A percentile compares a stretch with the other conserved stretches of the same genome.
phyloP scores from a whole-genome alignment of 2,329 filamentous ascomycete genomes.

The Fusarium virguliforme region DNA sequence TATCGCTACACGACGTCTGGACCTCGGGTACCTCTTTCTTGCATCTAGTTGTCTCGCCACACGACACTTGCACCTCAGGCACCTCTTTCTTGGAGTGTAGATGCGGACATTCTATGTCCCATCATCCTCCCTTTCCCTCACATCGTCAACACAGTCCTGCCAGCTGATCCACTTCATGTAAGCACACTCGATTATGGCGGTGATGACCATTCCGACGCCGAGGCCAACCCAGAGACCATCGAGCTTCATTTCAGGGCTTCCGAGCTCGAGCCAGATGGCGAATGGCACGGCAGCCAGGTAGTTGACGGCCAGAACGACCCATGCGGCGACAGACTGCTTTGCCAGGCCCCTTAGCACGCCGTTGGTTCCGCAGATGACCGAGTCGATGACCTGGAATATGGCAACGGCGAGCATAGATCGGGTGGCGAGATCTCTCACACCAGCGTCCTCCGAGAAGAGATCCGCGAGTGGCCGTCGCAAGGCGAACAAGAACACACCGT shows the following conservation, averaged over 20 bases:
- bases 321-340: slow-evolving; percentile 43
- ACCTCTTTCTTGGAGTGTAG: background rate
- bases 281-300: slow-evolving; percentile 42
- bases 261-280: slow-evolving; percentile 43
- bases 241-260: slow-evolving; percentile 44
- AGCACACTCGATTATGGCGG: slow-evolving; percentile 44
- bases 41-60: too few relatives aligned
- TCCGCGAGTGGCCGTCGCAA: slow-evolving; percentile 32
- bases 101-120: slow-evolving; percentile 23
- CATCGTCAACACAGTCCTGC: slow-evolving; percentile 47
- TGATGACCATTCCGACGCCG: slow-evolving; percentile 47
- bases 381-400: slow-evolving; percentile 43
- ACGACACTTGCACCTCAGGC: too few relatives aligned
- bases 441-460: slow-evolving; percentile 42
- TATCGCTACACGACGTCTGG: too few relatives aligned
- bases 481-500: slow-evolving; percentile 36
- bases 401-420: slow-evolving; percentile 38
- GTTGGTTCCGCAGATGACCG: slow-evolving; percentile 43
- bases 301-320: slow-evolving; percentile 43
- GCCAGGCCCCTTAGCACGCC: slow-evolving; percentile 42
- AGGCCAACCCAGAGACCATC: slow-evolving; percentile 49
- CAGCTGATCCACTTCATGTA: slow-evolving; percentile 49
- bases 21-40: too few relatives aligned
- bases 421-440: slow-evolving; percentile 32
- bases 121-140: slow-evolving; percentile 43